These are phyloP conservation scores for Silybum marianum DNA, from an alignment of 129 eudicot genomes.

Conservation along the genomic window DNA sequence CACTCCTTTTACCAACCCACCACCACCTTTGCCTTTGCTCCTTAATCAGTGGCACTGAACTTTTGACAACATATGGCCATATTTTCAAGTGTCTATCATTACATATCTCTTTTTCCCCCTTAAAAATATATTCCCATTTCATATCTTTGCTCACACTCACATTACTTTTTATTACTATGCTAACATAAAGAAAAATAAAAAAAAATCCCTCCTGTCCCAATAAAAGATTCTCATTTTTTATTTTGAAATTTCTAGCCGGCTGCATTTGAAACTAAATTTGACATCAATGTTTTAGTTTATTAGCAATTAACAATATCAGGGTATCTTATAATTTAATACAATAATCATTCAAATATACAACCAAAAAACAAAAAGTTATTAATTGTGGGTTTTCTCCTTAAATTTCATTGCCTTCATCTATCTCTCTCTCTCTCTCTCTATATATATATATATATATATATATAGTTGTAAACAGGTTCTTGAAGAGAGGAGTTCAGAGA, in stretches of 20 bases:
- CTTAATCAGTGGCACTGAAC: conserved; percentile 40
- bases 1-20: conserved; percentile 25
- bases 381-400: conserved; percentile 13
- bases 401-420: conserved; percentile 1
- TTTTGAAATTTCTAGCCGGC: conserved; percentile 35
- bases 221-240: conserved; percentile 18
- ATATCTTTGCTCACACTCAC: conserved; percentile 17
- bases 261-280: conserved; percentile 20
- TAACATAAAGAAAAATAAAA: conserved; percentile 21
- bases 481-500: conserved; percentile 12
- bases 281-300: conserved; percentile 18
- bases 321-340: not conserved
- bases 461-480: conserved; percentile 7
- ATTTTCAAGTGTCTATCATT: conserved; percentile 33
- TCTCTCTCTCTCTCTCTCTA: conserved; percentile 14
- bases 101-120: conserved; percentile 21
- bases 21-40: conserved; percentile 39
- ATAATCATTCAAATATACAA: not conserved
- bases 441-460: conserved; percentile 10
- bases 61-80: conserved; percentile 38
- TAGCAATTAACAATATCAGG: conserved; percentile 1
- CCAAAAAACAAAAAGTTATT: not conserved
- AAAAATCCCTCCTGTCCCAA: conserved; percentile 13
- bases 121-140: conserved; percentile 26
- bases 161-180: conserved; percentile 13